Conservation (phyloP, 2,329 filamentous ascomycete species). For the Lasiodiplodia gonubiensis region DNA sequence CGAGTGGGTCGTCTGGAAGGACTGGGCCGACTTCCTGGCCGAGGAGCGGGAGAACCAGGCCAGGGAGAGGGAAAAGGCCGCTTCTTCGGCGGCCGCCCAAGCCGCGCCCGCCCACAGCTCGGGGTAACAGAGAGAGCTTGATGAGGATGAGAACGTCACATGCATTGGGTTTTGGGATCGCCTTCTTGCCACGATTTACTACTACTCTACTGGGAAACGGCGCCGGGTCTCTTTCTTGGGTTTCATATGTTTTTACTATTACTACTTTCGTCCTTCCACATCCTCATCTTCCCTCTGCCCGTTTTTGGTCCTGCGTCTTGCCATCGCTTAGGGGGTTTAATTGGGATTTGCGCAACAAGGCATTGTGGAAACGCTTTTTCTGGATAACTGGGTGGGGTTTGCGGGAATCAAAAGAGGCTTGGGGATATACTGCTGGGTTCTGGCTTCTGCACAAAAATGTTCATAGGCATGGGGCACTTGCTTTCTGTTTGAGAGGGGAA, state of each 20-base stretch:
- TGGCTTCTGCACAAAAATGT: constrained; percentile 20
- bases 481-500: background rate
- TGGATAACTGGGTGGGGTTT: background rate
- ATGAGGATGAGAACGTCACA: constrained; percentile 1
- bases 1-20: constrained; percentile 28
- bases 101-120: constrained; percentile 12
- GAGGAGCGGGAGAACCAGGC: constrained; percentile 17
- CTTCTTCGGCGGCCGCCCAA: background rate
- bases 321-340: background rate
- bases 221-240: background rate
- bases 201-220: background rate
- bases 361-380: background rate
- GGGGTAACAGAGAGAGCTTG: constrained; percentile 4
- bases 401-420: constrained; percentile 13
- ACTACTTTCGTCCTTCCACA: background rate
- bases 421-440: constrained; percentile 2
- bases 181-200: background rate
- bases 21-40: constrained; percentile 25
- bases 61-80: constrained; percentile 3
- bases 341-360: constrained; percentile 5
- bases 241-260: background rate
- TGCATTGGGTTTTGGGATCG: constrained; percentile 13
- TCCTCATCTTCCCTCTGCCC: background rate
- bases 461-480: constrained; percentile 18
- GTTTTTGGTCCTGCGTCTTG: background rate